Conservation (phyloP, 331 rosid species). For the Rhamnella rubrinervis region DNA sequence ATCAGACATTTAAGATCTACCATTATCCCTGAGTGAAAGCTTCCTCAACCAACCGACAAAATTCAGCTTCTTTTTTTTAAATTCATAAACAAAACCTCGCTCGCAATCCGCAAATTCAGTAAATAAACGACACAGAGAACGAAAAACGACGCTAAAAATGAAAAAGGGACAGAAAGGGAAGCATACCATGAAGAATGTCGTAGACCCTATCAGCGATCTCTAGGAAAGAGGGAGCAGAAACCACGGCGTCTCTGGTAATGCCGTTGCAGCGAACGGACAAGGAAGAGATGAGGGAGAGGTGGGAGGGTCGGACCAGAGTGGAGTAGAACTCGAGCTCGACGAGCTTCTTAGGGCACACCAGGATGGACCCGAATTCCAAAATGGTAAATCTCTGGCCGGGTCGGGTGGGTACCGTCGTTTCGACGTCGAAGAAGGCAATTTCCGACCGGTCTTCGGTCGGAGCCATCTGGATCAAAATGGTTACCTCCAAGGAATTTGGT, state of each 20-base stretch:
- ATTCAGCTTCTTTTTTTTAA: background rate
- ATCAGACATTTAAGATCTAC: background rate
- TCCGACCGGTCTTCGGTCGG: slow-evolving; percentile 57
- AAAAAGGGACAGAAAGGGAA: background rate
- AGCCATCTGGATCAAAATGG: slow-evolving; percentile 29
- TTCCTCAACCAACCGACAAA: background rate
- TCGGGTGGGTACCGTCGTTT: slow-evolving; percentile 71
- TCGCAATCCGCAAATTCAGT: background rate
- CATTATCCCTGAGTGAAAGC: background rate
- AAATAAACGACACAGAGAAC: background rate
- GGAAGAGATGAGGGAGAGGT: slow-evolving; percentile 55
- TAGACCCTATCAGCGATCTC: slow-evolving; percentile 62
- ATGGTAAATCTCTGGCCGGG: slow-evolving; percentile 44
- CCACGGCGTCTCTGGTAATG: slow-evolving; percentile 51
- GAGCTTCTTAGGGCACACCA: slow-evolving; percentile 79
- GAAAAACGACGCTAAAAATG: background rate
- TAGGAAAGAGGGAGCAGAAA: slow-evolving; percentile 57
- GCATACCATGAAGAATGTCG: slow-evolving; percentile 77
- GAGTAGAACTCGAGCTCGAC: slow-evolving; percentile 67
- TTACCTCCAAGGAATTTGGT: background rate
- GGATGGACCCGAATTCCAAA: slow-evolving; percentile 85
- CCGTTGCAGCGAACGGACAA: slow-evolving; percentile 75
- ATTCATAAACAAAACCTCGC: background rate
- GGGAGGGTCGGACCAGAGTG: slow-evolving; percentile 58
- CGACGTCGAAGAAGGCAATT: slow-evolving; percentile 86